Conservation (phyloP, 208 protist species). For the Tritrichomonas musculus region DNA sequence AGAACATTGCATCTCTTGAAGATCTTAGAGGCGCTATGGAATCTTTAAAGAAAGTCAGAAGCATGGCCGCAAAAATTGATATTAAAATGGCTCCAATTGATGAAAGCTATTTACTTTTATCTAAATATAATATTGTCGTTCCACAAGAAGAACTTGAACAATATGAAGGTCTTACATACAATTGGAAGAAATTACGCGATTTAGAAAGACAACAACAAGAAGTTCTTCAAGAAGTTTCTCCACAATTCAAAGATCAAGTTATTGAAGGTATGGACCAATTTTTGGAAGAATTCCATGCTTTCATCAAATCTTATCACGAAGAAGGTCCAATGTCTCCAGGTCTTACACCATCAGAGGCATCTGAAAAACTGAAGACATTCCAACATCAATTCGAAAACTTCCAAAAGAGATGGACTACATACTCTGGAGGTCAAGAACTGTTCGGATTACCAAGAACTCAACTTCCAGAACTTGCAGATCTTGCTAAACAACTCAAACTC, state of each 20-base stretch:
- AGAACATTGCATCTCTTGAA: background rate
- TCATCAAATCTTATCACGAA: background rate
- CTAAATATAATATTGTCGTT: background rate
- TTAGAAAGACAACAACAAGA: conserved; percentile 2
- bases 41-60: background rate
- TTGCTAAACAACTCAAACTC: conserved; percentile 56
- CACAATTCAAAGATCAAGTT: conserved; percentile 20
- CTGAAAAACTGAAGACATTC: conserved; percentile 82
- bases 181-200: conserved; percentile 7
- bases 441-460: conserved; percentile 61
- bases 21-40: background rate
- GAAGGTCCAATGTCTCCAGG: conserved; percentile 85
- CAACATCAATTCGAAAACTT: conserved; percentile 83
- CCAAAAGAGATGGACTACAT: conserved; percentile 77
- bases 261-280: conserved; percentile 30
- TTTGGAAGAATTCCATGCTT: background rate
- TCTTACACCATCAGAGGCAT: conserved; percentile 75
- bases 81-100: background rate
- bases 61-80: background rate
- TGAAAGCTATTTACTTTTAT: background rate
- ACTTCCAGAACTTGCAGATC: conserved; percentile 57
- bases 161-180: background rate
- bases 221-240: background rate
- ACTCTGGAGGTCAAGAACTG: conserved; percentile 61
- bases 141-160: conserved; percentile 17